Conservation (phyloP, 306 rosid species). For the Datisca glomerata region DNA sequence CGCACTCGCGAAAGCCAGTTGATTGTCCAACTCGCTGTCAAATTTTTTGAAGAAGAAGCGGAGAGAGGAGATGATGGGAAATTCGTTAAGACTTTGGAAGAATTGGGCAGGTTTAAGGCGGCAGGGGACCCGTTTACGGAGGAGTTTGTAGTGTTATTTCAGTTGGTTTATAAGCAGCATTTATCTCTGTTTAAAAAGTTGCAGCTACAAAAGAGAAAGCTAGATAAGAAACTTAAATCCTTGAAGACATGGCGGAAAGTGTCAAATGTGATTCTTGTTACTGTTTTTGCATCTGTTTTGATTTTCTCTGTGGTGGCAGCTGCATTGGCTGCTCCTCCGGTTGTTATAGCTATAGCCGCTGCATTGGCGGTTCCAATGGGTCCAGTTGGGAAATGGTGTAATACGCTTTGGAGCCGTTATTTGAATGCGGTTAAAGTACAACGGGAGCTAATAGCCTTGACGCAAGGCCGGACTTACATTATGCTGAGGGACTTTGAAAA, state of each 20-base stretch:
- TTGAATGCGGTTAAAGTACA: constrained; percentile 39
- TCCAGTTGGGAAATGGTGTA: constrained; percentile 85
- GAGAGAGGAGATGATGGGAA: constrained; percentile 36
- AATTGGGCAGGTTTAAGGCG: constrained; percentile 47
- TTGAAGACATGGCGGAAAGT: constrained; percentile 54
- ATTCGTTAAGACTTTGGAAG: constrained; percentile 52
- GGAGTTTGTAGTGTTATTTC: constrained; percentile 50
- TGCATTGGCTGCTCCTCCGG: constrained; percentile 70
- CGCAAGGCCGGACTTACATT: constrained; percentile 37
- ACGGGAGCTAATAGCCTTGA: constrained; percentile 40
- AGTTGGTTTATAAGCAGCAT: constrained; percentile 41
- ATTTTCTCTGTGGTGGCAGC: constrained; percentile 88
- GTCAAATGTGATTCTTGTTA: constrained; percentile 57
- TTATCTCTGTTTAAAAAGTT: constrained; percentile 36
- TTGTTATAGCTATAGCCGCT: constrained; percentile 56
- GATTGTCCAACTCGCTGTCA: constrained; percentile 43
- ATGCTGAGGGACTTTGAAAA: constrained; percentile 48
- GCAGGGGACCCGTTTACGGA: constrained; percentile 69
- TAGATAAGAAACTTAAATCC: constrained; percentile 67
- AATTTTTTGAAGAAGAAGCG: constrained; percentile 43
- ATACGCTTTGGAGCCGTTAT: constrained; percentile 48
- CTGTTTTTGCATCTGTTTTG: constrained; percentile 59
- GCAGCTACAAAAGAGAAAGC: constrained; percentile 42
- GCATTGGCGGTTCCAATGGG: constrained; percentile 75
- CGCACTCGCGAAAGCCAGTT: constrained; percentile 43